Conservation (phyloP, 2,329 filamentous ascomycete genomes). For the Colletotrichum acutatum region DNA sequence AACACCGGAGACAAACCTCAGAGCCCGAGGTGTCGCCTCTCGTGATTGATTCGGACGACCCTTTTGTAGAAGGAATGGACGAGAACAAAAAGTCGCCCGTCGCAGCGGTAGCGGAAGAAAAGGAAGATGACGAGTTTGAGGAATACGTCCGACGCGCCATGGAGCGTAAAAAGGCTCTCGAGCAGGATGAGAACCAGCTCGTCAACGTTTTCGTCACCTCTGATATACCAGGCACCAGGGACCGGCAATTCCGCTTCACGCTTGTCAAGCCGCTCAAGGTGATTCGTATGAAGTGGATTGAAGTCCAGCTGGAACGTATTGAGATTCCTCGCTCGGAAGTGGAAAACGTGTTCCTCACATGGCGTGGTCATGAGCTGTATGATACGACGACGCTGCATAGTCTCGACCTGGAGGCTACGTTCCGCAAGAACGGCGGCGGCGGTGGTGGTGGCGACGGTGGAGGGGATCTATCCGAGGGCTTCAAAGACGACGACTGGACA, state of each 20-base stretch:
- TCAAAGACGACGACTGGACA: constrained; percentile 57
- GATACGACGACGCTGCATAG: constrained; percentile 78
- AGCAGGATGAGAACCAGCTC: constrained; percentile 34
- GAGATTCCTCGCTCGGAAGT: constrained; percentile 53
- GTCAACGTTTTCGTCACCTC: constrained; percentile 67
- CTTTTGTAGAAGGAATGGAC: constrained; percentile 20
- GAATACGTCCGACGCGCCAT: constrained; percentile 58
- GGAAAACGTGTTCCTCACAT: constrained; percentile 78
- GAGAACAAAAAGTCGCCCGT: constrained; percentile 21
- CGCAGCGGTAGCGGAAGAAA: constrained; percentile 30
- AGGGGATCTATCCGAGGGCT: constrained; percentile 51
- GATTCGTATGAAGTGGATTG: constrained; percentile 77
- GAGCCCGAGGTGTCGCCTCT: constrained; percentile 33
- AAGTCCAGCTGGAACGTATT: constrained; percentile 60
- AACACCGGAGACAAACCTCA: neutral
- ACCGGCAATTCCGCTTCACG: constrained; percentile 70
- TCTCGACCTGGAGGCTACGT: constrained; percentile 65
- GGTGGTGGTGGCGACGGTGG: constrained; percentile 27
- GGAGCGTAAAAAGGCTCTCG: constrained; percentile 40
- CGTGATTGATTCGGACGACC: constrained; percentile 41
- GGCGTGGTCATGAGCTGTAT: constrained; percentile 78
- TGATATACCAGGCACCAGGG: constrained; percentile 67
- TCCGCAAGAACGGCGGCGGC: constrained; percentile 54
- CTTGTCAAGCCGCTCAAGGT: constrained; percentile 75
- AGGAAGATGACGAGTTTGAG: constrained; percentile 55